Evolutionary conservation across 2,329 filamentous ascomycete species (phyloP).

Genomic region (Colletotrichum orbiculare): DNA sequence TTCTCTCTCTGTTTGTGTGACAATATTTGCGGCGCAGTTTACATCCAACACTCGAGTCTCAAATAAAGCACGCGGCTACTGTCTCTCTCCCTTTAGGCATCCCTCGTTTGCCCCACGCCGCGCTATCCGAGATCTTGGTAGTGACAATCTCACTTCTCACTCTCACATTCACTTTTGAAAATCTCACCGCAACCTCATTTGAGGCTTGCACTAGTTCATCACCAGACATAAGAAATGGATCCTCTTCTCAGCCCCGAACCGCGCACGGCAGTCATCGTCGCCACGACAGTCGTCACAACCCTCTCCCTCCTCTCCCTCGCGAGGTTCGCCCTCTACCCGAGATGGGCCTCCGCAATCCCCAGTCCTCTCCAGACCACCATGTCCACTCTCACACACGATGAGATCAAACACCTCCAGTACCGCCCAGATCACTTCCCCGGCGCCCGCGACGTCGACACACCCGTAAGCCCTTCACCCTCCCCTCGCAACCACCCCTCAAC

Average conservation of each 20-base stretch:
- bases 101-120: slow-evolving; percentile 1
- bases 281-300: slow-evolving; percentile 55
- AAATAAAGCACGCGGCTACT: too few relatives aligned
- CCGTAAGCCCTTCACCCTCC: slow-evolving; percentile 53
- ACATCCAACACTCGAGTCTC: too few relatives aligned
- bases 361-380: slow-evolving; percentile 58
- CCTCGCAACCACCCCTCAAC: not conserved
- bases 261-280: slow-evolving; percentile 47
- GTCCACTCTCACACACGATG: slow-evolving; percentile 47
- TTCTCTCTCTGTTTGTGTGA: too few relatives aligned
- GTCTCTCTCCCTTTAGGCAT: not conserved
- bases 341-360: slow-evolving; percentile 51
- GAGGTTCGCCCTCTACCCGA: slow-evolving; percentile 53
- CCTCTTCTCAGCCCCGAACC: slow-evolving; percentile 41
- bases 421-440: slow-evolving; percentile 77
- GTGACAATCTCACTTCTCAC: not conserved
- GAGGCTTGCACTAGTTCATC: too few relatives aligned
- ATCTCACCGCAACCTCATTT: too few relatives aligned
- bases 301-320: slow-evolving; percentile 50
- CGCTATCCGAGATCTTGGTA: not conserved
- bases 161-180: too few relatives aligned
- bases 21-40: too few relatives aligned
- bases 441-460: slow-evolving; percentile 77
- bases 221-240: slow-evolving; percentile 41
- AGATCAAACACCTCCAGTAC: slow-evolving; percentile 61